Base-by-base conservation (phyloP, 257 asterid genomes). In the Lithospermum erythrorhizon region DNA sequence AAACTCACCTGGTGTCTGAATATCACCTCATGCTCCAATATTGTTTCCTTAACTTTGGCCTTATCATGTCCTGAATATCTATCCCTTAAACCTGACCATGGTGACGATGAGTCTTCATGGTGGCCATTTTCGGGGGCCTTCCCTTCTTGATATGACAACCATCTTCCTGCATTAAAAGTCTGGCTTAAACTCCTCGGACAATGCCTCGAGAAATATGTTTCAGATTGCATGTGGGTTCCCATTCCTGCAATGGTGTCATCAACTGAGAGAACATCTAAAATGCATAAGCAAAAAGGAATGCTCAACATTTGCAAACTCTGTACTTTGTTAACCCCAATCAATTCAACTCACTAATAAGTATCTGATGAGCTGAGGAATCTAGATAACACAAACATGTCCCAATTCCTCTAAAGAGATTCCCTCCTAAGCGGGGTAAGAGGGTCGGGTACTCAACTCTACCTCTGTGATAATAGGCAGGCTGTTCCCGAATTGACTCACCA, bases 1-100 rank as follows among this genome's bases (percentile, higher is more conserved):
- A 61, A 6, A 47, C 30, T 37, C 69, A 88, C 96, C 95, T 89
- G 96, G 67, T 75, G 69, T 75, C 78, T 82, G 62, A 89, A 89
- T 49, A 74, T 65, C 4, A 75, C 74, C 69, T 89, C 96, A 4
- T 89, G 96, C 69, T 74, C 79, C 51, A 89, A 68, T 65, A 89
- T 86, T 9, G 76, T 82, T 70, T 73, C 83, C 76, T 82, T 80
- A 74, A 80, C 68, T 65, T 66, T 79, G 63, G 79, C 89, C 45
- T 9, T 57, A 68, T 82, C 81, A 24, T 65, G 59, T 61, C 68
- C 78, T n/a, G 64, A 51, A 24, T 65, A 47, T 25, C 76, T 76
- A 61, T 64, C 68, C 41, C 55, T 52, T 16, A 56, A 61, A 13
- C 53, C 21, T 24, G 54, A 61, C 21, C 27, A 62, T 14, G 75